A percentile compares a stretch with the other conserved stretches of the same genome.
phyloP scores from a whole-genome alignment of 345 rosid genomes.

The Hevea brasiliensis region DNA sequence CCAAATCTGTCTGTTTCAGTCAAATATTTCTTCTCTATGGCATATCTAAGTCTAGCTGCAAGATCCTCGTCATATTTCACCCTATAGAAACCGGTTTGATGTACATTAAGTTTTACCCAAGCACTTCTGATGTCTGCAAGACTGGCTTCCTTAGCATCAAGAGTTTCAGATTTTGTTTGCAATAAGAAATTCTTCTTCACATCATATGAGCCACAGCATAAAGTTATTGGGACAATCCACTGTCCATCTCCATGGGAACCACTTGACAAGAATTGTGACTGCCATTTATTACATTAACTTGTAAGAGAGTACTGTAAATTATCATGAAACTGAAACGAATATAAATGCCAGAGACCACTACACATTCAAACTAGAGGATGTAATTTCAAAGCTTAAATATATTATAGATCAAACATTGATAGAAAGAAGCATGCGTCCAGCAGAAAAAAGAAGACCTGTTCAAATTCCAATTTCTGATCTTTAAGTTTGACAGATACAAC shows the following conservation, averaged over 20 bases:
- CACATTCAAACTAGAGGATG: conserved; percentile 3
- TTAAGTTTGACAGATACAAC: conserved; percentile 51
- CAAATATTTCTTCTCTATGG: conserved; percentile 64
- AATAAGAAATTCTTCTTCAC: conserved; percentile 62
- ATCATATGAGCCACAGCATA: conserved; percentile 77
- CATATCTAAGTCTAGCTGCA: conserved; percentile 63
- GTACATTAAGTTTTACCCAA: conserved; percentile 84
- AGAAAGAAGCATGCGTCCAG: background rate
- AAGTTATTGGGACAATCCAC: conserved; percentile 94
- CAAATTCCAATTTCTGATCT: conserved; percentile 76
- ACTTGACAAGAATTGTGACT: conserved; percentile 87
- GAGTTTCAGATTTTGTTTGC: conserved; percentile 58
- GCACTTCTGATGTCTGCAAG: conserved; percentile 17
- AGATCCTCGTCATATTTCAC: conserved; percentile 87
- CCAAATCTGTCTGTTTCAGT: conserved; percentile 83
- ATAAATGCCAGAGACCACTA: background rate
- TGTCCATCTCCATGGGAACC: conserved; percentile 80
- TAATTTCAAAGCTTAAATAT: background rate
- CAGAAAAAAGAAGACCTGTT: conserved; percentile 60
- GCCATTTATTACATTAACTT: conserved; percentile 32
- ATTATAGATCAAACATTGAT: background rate
- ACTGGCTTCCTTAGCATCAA: conserved; percentile 42
- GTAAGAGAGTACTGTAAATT: conserved; percentile 28
- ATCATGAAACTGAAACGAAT: conserved; percentile 5
- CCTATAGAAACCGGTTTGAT: conserved; percentile 88